Conservation (phyloP, 1,284 basidiomycete species). For the Trametes versicolor region DNA sequence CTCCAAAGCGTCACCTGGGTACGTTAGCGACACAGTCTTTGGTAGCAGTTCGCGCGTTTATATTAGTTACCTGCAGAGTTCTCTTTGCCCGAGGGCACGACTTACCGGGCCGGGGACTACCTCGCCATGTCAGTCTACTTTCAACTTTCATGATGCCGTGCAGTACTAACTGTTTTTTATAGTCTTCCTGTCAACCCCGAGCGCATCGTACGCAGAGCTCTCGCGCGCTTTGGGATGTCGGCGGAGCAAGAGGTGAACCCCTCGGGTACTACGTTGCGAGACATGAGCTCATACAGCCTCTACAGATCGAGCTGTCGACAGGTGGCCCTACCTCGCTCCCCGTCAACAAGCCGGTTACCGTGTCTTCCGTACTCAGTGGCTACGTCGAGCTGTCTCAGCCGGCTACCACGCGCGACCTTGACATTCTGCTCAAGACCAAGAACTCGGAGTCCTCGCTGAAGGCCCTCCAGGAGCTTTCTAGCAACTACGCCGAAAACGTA, state of each 20-base stretch:
- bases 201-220: constrained; percentile 51
- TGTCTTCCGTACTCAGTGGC: constrained; percentile 51
- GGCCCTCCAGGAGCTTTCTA: constrained; percentile 42
- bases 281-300: neutral
- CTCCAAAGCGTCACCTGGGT: constrained; percentile 54
- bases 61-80: constrained; percentile 44
- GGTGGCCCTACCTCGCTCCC: constrained; percentile 54
- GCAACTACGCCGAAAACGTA: constrained; percentile 48
- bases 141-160: too few species aligned
- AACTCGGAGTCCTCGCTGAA: constrained; percentile 30
- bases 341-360: constrained; percentile 47
- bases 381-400: constrained; percentile 61
- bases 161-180: neutral
- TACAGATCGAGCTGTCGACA: constrained; percentile 51
- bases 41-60: constrained; percentile 41
- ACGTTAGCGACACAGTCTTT: neutral
- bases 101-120: constrained; percentile 57
- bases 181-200: constrained; percentile 56
- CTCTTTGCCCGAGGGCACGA: constrained; percentile 51
- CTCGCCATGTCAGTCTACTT: constrained; percentile 51
- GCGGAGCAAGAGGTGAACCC: constrained; percentile 53
- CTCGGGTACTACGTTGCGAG: too few species aligned
- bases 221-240: constrained; percentile 52
- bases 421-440: constrained; percentile 35
- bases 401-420: constrained; percentile 52